Evolutionary conservation across 73 alveolate genomes (phyloP).

Genomic region (Paramecium octaurelia): DNA sequence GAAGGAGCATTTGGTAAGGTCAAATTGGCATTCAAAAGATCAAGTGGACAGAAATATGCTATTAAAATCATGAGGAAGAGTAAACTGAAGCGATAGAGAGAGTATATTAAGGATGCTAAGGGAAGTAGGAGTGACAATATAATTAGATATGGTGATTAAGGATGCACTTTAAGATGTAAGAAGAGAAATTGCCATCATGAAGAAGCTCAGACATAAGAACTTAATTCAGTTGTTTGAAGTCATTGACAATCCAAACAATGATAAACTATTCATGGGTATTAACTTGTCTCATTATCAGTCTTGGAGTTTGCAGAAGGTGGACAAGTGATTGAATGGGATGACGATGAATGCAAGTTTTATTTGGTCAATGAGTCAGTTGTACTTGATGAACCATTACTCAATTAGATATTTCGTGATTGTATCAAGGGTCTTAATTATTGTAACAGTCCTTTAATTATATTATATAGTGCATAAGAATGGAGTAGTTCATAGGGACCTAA

Average conservation of each 20-base stretch:
- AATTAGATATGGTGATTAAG: conserved; percentile 68
- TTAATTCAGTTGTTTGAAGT: conserved; percentile 83
- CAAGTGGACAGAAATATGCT: conserved; percentile 8
- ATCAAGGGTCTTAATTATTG: conserved; percentile 75
- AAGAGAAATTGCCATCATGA: conserved; percentile 95
- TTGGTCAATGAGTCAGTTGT: not conserved
- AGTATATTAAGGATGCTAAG: conserved; percentile 76
- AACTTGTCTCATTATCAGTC: conserved; percentile 32
- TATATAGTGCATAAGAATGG: conserved; percentile 81
- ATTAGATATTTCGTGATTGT: conserved; percentile 72
- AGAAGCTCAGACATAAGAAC: conserved; percentile 88
- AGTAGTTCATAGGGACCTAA: conserved; percentile 93
- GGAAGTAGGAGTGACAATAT: conserved; percentile 57
- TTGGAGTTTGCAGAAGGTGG: conserved; percentile 89
- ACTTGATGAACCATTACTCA: conserved; percentile 70
- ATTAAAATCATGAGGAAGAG: conserved; percentile 39
- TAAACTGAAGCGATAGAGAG: conserved; percentile 32
- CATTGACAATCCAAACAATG: conserved; percentile 93
- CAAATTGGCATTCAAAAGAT: conserved; percentile 36
- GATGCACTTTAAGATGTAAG: conserved; percentile 83
- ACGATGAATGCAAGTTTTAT: conserved; percentile 75
- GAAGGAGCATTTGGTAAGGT: conserved; percentile 59
- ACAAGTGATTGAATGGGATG: conserved; percentile 90
- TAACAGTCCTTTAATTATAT: not conserved
- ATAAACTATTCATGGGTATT: conserved; percentile 85